Percentiles rank a stretch among this genome's conserved stretches.
These are phyloP conservation scores for Ilex aquifolium DNA, from an alignment of 257 asterid species.

Conservation along the genomic window DNA sequence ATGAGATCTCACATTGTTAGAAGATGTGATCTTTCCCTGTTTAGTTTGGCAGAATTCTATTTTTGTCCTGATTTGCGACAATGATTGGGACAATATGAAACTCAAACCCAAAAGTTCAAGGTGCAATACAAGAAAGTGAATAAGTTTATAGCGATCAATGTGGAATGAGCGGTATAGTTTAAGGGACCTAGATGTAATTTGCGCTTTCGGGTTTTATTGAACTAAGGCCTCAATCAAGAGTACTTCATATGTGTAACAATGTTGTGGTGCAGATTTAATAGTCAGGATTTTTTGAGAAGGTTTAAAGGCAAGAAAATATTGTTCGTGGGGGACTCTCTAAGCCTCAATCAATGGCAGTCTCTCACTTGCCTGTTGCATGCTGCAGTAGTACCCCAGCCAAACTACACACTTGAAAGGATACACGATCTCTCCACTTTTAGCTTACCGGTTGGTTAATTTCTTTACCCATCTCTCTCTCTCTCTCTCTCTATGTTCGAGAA, in stretches of 20 bases:
- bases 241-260: too few relatives aligned
- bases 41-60: too few relatives aligned
- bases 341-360: slow-evolving; percentile 83
- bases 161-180: too few relatives aligned
- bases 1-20: too few relatives aligned
- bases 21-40: too few relatives aligned
- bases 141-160: too few relatives aligned
- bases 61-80: too few relatives aligned
- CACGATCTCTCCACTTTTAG: slow-evolving; percentile 46
- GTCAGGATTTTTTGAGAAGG: slow-evolving; percentile 47
- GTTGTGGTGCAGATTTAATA: slow-evolving; percentile 41
- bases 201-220: too few relatives aligned
- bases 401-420: slow-evolving; percentile 27
- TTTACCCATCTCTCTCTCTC: neutral
- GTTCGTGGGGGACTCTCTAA: slow-evolving; percentile 72
- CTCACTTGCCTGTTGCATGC: slow-evolving; percentile 73
- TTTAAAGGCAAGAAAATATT: slow-evolving; percentile 52
- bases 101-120: too few relatives aligned
- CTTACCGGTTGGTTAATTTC: slow-evolving; percentile 26
- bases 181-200: too few relatives aligned
- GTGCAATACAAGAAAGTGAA: too few relatives aligned
- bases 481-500: neutral
- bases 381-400: slow-evolving; percentile 30
- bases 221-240: neutral
- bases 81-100: too few relatives aligned